Conservation (phyloP, 176 grass and related monocot genomes). For the Stipa capillata region DNA sequence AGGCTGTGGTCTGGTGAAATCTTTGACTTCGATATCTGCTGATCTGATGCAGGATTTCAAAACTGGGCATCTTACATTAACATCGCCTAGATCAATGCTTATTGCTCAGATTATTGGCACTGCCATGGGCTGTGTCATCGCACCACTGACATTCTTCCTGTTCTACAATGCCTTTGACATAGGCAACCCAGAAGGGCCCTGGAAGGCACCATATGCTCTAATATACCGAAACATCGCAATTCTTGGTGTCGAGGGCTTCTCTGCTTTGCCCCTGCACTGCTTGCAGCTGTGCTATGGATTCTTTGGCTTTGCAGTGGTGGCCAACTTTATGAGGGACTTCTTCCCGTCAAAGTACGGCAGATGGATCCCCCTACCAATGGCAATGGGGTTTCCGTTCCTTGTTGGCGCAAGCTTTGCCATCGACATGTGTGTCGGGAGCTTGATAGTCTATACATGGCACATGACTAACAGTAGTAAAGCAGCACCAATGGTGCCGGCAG, state of each 20-base stretch:
- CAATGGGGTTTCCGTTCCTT: constrained; percentile 87
- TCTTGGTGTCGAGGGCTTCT: constrained; percentile 84
- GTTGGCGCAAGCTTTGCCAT: constrained; percentile 89
- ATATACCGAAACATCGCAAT: constrained; percentile 96
- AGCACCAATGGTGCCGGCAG: constrained; percentile 70
- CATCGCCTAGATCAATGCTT: constrained; percentile 92
- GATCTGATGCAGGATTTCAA: constrained; percentile 99
- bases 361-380: constrained; percentile 95
- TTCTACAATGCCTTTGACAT: constrained; percentile 97
- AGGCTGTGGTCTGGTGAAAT: constrained; percentile 90
- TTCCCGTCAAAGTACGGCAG: constrained; percentile 49
- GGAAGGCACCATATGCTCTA: constrained; percentile 96
- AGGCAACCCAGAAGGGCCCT: constrained; percentile 76
- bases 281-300: constrained; percentile 89
- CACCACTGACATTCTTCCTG: constrained; percentile 79
- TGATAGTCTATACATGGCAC: constrained; percentile 78
- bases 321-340: constrained; percentile 65
- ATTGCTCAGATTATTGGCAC: constrained; percentile 84
- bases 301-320: constrained; percentile 76
- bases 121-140: constrained; percentile 84
- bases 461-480: constrained; percentile 59
- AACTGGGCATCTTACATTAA: constrained; percentile 88
- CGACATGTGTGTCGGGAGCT: constrained; percentile 84
- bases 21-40: constrained; percentile 70
- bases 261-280: constrained; percentile 74